These are phyloP conservation scores for Dictyostelium citrinum DNA, from an alignment of 78 protist genomes.

Conservation along the genomic window DNA sequence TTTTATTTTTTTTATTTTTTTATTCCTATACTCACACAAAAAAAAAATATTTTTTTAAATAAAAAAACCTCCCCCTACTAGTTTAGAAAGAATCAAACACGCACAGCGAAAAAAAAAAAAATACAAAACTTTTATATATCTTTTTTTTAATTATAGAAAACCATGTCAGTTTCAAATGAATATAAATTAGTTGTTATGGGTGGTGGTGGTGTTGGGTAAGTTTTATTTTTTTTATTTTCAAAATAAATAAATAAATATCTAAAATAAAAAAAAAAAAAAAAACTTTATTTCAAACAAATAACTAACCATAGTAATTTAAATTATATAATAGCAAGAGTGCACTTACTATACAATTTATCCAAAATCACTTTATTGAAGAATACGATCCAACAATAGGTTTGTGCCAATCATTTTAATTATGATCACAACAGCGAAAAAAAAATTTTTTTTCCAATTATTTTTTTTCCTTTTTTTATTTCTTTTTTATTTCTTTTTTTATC, in stretches of 20 bases:
- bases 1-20: not conserved
- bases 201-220: slow-evolving; percentile 93
- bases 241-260: not conserved
- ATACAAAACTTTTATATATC: not conserved
- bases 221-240: not conserved
- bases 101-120: not conserved
- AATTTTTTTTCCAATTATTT: too few species aligned
- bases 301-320: not conserved
- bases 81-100: not conserved
- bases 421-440: not conserved
- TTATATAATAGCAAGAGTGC: not conserved
- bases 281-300: not conserved
- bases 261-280: not conserved
- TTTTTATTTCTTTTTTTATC: too few species aligned
- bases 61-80: not conserved
- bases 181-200: slow-evolving; percentile 90
- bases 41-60: not conserved
- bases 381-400: slow-evolving; percentile 89
- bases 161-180: slow-evolving; percentile 64
- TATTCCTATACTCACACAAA: not conserved
- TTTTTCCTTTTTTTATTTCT: not conserved
- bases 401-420: not conserved
- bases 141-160: not conserved
- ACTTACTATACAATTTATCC: slow-evolving; percentile 86
- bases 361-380: slow-evolving; percentile 89